These are phyloP conservation scores for Solanum hybrid DNA, from an alignment of 305 asterid species.

Conservation along the genomic window DNA sequence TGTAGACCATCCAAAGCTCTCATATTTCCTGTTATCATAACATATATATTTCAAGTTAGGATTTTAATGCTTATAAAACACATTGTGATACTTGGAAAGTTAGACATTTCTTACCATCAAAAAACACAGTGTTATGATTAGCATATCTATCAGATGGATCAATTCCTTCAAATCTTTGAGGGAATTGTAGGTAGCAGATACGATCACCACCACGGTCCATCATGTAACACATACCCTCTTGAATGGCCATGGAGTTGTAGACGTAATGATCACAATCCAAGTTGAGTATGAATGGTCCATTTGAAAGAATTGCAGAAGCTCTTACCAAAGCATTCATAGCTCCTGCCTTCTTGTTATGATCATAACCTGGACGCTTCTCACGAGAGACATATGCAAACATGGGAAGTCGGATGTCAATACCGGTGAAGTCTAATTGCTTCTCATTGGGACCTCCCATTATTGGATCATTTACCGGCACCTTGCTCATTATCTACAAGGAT, in stretches of 20 bases:
- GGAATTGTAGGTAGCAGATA: slow-evolving; percentile 87
- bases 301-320: slow-evolving; percentile 90
- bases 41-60: neutral
- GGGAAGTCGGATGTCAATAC: slow-evolving; percentile 69
- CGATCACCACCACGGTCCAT: slow-evolving; percentile 98
- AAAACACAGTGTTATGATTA: slow-evolving; percentile 89
- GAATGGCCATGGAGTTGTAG: slow-evolving; percentile 64
- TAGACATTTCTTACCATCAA: slow-evolving; percentile 48
- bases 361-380: slow-evolving; percentile 78
- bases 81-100: neutral
- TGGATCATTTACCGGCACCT: slow-evolving; percentile 76
- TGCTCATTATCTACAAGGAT: slow-evolving; percentile 69
- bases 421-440: slow-evolving; percentile 60
- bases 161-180: slow-evolving; percentile 94
- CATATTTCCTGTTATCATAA: slow-evolving; percentile 59
- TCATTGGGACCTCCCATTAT: slow-evolving; percentile 69
- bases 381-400: slow-evolving; percentile 94
- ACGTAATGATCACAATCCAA: slow-evolving; percentile 92
- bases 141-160: slow-evolving; percentile 99
- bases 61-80: neutral
- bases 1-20: slow-evolving; percentile 96
- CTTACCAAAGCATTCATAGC: slow-evolving; percentile 95
- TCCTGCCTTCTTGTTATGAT: slow-evolving; percentile 96
- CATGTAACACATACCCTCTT: slow-evolving; percentile 96
- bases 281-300: slow-evolving; percentile 88